Percentiles rank a stretch among this genome's conserved stretches.
These are phyloP conservation scores for Acephala macrosclerotiorum DNA, from an alignment of 2,329 filamentous ascomycete species.

Conservation along the genomic window DNA sequence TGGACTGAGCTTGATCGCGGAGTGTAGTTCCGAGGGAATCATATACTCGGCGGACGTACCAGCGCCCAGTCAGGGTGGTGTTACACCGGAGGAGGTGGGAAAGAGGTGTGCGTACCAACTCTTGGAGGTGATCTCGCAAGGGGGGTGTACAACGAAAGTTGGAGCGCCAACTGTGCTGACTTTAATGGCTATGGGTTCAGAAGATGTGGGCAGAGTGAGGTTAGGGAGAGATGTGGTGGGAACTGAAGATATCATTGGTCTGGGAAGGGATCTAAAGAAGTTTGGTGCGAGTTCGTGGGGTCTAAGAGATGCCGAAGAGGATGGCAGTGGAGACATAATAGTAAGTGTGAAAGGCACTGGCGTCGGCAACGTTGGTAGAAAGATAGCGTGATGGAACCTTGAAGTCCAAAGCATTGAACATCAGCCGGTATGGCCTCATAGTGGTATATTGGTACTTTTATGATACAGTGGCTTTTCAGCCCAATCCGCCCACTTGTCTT, in stretches of 20 bases:
- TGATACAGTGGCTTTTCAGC: slow-evolving; percentile 4
- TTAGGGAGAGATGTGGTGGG: slow-evolving; percentile 83
- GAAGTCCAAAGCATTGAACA: neutral
- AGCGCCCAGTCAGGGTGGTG: slow-evolving; percentile 78
- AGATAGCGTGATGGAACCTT: slow-evolving; percentile 66
- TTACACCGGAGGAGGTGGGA: slow-evolving; percentile 89
- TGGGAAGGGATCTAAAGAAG: slow-evolving; percentile 85
- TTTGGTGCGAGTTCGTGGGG: slow-evolving; percentile 95
- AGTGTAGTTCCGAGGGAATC: slow-evolving; percentile 82
- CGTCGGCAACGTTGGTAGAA: slow-evolving; percentile 93
- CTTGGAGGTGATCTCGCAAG: slow-evolving; percentile 80
- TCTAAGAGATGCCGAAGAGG: slow-evolving; percentile 75
- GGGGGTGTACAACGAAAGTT: slow-evolving; percentile 79
- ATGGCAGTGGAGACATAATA: slow-evolving; percentile 72
- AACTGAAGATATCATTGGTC: slow-evolving; percentile 78
- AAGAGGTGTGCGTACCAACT: slow-evolving; percentile 88
- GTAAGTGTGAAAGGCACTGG: slow-evolving; percentile 92
- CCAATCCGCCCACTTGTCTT: slow-evolving; percentile 27
- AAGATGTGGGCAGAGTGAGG: slow-evolving; percentile 89
- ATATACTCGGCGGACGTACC: slow-evolving; percentile 88
- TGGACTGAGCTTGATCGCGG: slow-evolving; percentile 87
- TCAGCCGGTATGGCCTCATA: neutral
- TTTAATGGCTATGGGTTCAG: slow-evolving; percentile 97
- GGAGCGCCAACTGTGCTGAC: slow-evolving; percentile 79
- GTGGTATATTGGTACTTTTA: slow-evolving; percentile 9